Evolutionary conservation across 1,139 yeast genomes (phyloP), one percentile per base, ranked within the genome.

Genomic region (Nematodospora anomalae): DNA sequence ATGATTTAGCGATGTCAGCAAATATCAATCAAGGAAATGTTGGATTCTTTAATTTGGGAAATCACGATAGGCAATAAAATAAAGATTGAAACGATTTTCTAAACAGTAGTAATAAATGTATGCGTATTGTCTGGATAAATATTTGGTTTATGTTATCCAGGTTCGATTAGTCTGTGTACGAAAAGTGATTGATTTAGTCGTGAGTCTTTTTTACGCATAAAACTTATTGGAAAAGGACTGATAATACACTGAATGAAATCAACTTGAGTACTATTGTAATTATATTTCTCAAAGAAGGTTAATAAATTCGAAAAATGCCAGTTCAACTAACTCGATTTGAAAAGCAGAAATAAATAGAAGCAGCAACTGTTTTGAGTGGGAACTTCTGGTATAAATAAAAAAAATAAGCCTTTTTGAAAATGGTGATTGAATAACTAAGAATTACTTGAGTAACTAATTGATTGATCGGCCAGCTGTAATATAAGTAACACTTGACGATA

Each of bases 121-220:
- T 18, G 21, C 21, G 21, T 6, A 6, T 6, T 6, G 26, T 12
- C 25, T 22, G 37, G 16, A 25, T 35, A 28, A n/a, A n/a, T 16
- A 9, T 8, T 2, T 29, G 13, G 9, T 12, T 24, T 42, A 45
- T 66, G 71, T 58, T 69, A 69, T 65, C 75, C 74, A 41, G 74
- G 74, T 52, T 68, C 71, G 47, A 65, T 59, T 42, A 60, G 49
- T 50, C 52, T 57, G 48, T 47, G 57, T 41, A 57, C 55, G 47
- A 34, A 35, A 47, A 48, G 42, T 43, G 45, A 55, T 40, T 43
- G 47, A 16, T 31, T 16, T 51, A 58, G 71, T 69, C 74, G 76
- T 53, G 71, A 53, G 42, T 64, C 65, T 56, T 69, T 69, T 68
- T 67, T 67, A 49, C 69, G 73, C 76, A 70, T 70, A 66, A 56